Evolutionary conservation across 1,139 yeast species (phyloP), one percentile per base, ranked within the genome.

Genomic region (Debaryomyces fabryi): DNA sequence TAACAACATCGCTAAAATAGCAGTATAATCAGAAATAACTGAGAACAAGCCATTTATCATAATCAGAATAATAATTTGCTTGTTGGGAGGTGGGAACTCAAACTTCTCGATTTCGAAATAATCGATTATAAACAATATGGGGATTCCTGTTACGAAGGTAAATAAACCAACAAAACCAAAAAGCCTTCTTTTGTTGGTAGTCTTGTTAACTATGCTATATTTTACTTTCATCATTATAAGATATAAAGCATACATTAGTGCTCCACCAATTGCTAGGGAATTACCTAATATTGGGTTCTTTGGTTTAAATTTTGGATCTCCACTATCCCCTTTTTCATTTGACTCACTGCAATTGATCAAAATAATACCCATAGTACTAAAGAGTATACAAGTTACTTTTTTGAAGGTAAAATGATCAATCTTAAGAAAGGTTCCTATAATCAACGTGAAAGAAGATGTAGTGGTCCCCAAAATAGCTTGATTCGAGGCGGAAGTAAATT

Each of bases 401-500:
- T 69, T 68, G n/a, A 65, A 2, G 8, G 80, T 63, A 50, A 80
- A 69, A 13, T 57, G 58, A 51, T 81, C 85, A 18, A 77, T 72
- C 21, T 67, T 67, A 24, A 72, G 58, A 9, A 64, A 36, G 1
- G 63, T 67, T 0, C 84, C 82, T 18, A 79, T 63, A 9, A 79
- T 55, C 33, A 81, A 64, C 0, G 84, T 77, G 58, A 79, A 81
- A 3, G 79, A 69, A 4, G 84, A 76, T 1, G 83, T 74, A 0
- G 82, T 72, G 6, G 83, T 74, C 3, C 82, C 72, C 27, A 81
- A 59, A 3, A 80, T 78, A 0, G 83, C 78, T 56, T 74, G 80
- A 54, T 78, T 79, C 21, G 83, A 76, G 0, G 84, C 83, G 4
- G 81, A 72, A 0, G 85, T 81, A 54, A 68, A 81, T 53, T 70